Conservation (phyloP, 495 filamentous ascomycete species). For the Pyrenula aspistea region DNA sequence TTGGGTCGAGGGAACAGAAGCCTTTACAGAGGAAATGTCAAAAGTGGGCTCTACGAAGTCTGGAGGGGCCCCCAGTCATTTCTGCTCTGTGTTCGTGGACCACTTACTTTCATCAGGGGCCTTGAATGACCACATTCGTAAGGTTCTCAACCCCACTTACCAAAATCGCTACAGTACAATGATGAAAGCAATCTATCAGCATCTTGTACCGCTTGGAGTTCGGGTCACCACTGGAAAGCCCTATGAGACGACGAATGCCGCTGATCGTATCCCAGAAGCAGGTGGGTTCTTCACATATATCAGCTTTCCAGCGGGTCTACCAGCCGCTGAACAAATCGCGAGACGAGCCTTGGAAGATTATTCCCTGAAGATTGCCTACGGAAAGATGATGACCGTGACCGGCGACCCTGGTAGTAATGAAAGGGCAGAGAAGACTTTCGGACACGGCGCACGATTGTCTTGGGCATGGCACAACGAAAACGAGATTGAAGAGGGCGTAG, state of each 20-base stretch:
- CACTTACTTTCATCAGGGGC: slow-evolving; percentile 41
- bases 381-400: slow-evolving; percentile 53
- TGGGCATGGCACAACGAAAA: slow-evolving; percentile 66
- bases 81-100: slow-evolving; percentile 52
- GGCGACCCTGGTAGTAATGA: slow-evolving; percentile 31
- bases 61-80: slow-evolving; percentile 66
- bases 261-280: slow-evolving; percentile 2
- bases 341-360: slow-evolving; percentile 38
- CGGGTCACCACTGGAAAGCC: not conserved
- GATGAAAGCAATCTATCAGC: slow-evolving; percentile 35
- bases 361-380: slow-evolving; percentile 50
- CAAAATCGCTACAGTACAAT: slow-evolving; percentile 40
- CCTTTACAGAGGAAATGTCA: slow-evolving; percentile 42
- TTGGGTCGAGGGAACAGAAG: slow-evolving; percentile 53
- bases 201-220: slow-evolving; percentile 50
- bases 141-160: slow-evolving; percentile 40
- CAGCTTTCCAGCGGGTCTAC: slow-evolving; percentile 38
- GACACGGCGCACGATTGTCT: slow-evolving; percentile 47
- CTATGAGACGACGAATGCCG: not conserved
- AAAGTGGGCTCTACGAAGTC: slow-evolving; percentile 52
- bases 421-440: slow-evolving; percentile 28
- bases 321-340: slow-evolving; percentile 39
- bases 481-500: slow-evolving; percentile 55
- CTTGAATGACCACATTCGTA: slow-evolving; percentile 35
- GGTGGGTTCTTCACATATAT: slow-evolving; percentile 85